A percentile compares a stretch with the other conserved stretches of the same genome.
Conservation (phyloP, 1,284 basidiomycete genomes). For the Spongiforma sp. region DNA sequence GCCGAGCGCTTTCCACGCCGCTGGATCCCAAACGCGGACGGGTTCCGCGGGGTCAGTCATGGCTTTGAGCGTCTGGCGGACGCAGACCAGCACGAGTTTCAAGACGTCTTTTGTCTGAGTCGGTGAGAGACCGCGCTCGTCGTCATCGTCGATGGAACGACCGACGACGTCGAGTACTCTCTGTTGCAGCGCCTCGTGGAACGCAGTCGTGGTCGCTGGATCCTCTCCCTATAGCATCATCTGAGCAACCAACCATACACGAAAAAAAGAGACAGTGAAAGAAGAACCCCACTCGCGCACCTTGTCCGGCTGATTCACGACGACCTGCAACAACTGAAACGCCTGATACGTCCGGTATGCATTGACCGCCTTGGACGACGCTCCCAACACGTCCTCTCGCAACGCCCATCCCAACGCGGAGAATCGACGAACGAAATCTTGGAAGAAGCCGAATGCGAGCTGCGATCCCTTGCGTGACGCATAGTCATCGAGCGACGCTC, state of each 20-base stretch:
- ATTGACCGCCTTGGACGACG: constrained; percentile 68
- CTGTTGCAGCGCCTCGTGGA: constrained; percentile 48
- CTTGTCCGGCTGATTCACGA: constrained; percentile 60
- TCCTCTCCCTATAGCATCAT: constrained; percentile 26
- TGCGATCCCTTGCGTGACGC: constrained; percentile 81
- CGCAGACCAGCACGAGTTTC: constrained; percentile 71
- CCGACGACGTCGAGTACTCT: constrained; percentile 57
- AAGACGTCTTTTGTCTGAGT: constrained; percentile 81
- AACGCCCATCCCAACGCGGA: constrained; percentile 73
- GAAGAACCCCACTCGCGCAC: too few species aligned
- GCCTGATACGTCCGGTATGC: constrained; percentile 77
- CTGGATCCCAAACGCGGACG: constrained; percentile 49
- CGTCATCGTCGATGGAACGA: constrained; percentile 55
- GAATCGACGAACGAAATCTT: constrained; percentile 78
- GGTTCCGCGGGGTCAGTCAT: constrained; percentile 25
- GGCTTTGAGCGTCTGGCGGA: constrained; percentile 62
- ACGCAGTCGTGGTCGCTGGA: constrained; percentile 53
- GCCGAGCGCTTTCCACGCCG: constrained; percentile 46
- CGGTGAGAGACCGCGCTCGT: constrained; percentile 60
- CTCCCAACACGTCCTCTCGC: constrained; percentile 60
- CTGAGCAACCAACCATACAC: not conserved
- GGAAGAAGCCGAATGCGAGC: constrained; percentile 78
- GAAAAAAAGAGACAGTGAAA: constrained; percentile 1
- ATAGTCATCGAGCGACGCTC: constrained; percentile 78
- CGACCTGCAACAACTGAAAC: constrained; percentile 72